phyloP scores from a whole-genome alignment of 2,329 filamentous ascomycete genomes.

The Alternaria arborescens region DNA sequence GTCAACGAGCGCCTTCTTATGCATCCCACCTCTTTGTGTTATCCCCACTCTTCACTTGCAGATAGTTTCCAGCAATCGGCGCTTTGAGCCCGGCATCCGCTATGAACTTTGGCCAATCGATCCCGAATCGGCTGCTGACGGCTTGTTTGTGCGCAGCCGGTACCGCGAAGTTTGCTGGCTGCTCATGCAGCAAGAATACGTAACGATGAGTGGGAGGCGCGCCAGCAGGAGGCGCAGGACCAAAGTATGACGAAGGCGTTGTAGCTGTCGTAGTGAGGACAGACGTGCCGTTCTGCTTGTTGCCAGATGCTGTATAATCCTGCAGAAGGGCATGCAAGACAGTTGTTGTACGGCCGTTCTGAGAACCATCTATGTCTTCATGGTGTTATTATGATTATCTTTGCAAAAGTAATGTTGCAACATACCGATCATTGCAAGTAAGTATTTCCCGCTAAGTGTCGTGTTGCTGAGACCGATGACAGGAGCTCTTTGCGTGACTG shows the following conservation, averaged over 20 bases:
- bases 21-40: constrained; percentile 25
- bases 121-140: constrained; percentile 28
- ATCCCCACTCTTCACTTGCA: constrained; percentile 39
- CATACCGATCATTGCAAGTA: constrained; percentile 43
- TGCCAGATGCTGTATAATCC: constrained; percentile 34
- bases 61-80: constrained; percentile 33
- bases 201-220: constrained; percentile 42
- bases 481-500: constrained; percentile 31
- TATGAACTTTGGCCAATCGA: constrained; percentile 35
- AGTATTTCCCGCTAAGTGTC: constrained; percentile 36
- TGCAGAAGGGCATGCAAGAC: constrained; percentile 43
- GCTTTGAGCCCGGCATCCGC: constrained; percentile 30
- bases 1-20: not conserved
- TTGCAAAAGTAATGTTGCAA: constrained; percentile 15
- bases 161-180: constrained; percentile 39
- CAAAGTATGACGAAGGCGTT: constrained; percentile 40
- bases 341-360: constrained; percentile 25
- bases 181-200: constrained; percentile 41
- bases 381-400: not conserved
- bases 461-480: constrained; percentile 35
- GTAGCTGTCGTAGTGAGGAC: constrained; percentile 41
- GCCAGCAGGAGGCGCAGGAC: constrained; percentile 42
- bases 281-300: constrained; percentile 32
- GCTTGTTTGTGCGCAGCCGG: constrained; percentile 30
- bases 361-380: constrained; percentile 19